phyloP scores from a whole-genome alignment of 2,329 filamentous ascomycete genomes.

The Pseudogymnoascus sp. region DNA sequence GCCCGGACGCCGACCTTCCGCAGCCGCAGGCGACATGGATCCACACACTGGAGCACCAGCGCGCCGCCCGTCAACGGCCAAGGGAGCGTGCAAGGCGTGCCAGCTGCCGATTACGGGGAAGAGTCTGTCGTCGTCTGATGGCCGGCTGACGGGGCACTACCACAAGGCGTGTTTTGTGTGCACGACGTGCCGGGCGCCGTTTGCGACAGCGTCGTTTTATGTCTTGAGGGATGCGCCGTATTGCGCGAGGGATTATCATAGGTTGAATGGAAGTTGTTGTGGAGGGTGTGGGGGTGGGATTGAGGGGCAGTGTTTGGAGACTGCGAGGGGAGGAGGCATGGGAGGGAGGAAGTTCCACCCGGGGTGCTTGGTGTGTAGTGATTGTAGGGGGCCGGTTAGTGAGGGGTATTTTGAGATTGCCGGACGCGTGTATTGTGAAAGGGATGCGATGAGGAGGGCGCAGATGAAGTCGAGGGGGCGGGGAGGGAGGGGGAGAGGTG shows the following conservation, averaged over 20 bases:
- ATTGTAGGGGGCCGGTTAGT: constrained; percentile 64
- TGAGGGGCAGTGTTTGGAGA: constrained; percentile 88
- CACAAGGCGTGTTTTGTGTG: constrained; percentile 95
- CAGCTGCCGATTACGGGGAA: constrained; percentile 72
- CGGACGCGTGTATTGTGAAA: constrained; percentile 74
- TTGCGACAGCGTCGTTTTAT: constrained; percentile 85
- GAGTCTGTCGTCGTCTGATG: constrained; percentile 88
- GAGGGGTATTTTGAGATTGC: constrained; percentile 89
- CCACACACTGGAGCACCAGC: too few relatives aligned
- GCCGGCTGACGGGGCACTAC: constrained; percentile 83
- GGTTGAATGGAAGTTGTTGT: constrained; percentile 81
- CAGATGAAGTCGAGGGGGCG: constrained; percentile 18
- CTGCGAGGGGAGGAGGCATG: constrained; percentile 40
- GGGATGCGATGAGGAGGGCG: constrained; percentile 52
- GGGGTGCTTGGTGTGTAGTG: constrained; percentile 73
- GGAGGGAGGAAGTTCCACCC: constrained; percentile 71
- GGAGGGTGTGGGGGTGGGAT: constrained; percentile 73
- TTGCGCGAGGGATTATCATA: constrained; percentile 87
- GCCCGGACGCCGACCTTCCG: too few relatives aligned
- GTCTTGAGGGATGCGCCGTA: constrained; percentile 81
- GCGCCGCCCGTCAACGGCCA: constrained; percentile 20
- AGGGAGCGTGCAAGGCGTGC: constrained; percentile 76
- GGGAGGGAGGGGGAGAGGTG: constrained; percentile 13
- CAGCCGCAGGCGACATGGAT: too few relatives aligned
- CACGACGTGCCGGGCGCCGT: constrained; percentile 70